Evolutionary conservation across 2,329 filamentous ascomycete species (phyloP).

Genomic region (Paracoccidioides brasiliensis): DNA sequence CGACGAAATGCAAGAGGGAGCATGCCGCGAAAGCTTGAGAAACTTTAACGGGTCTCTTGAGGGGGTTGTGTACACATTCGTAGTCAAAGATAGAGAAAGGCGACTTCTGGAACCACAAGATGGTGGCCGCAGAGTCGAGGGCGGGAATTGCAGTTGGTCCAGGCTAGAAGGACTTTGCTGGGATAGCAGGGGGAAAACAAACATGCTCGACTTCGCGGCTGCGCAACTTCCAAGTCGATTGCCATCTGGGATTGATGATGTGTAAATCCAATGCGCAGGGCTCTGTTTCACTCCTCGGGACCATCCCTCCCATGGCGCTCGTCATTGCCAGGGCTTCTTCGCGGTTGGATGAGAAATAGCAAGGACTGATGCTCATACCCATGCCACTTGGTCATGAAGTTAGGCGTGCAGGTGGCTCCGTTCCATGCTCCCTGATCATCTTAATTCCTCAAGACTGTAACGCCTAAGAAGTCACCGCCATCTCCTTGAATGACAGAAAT

Average conservation of each 20-base stretch:
- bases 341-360: not conserved
- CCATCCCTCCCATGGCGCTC: not conserved
- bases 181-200: not conserved
- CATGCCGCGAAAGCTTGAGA: not conserved
- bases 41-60: not conserved
- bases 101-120: not conserved
- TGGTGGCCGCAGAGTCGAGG: not conserved
- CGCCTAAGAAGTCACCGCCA: conserved; percentile 1
- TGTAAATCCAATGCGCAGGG: conserved; percentile 2
- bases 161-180: not conserved
- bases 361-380: not conserved
- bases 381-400: not conserved
- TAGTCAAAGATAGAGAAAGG: not conserved
- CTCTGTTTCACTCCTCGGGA: conserved; percentile 3
- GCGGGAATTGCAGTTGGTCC: not conserved
- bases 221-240: conserved; percentile 1
- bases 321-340: not conserved
- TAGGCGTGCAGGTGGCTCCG: not conserved
- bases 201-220: not conserved
- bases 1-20: not conserved
- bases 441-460: conserved; percentile 4
- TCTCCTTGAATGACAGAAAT: conserved; percentile 2
- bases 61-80: not conserved
- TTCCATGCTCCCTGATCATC: conserved; percentile 2
- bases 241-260: not conserved